Evolutionary conservation across 2,329 filamentous ascomycete genomes (phyloP).

Genomic region (Claviceps sp.): DNA sequence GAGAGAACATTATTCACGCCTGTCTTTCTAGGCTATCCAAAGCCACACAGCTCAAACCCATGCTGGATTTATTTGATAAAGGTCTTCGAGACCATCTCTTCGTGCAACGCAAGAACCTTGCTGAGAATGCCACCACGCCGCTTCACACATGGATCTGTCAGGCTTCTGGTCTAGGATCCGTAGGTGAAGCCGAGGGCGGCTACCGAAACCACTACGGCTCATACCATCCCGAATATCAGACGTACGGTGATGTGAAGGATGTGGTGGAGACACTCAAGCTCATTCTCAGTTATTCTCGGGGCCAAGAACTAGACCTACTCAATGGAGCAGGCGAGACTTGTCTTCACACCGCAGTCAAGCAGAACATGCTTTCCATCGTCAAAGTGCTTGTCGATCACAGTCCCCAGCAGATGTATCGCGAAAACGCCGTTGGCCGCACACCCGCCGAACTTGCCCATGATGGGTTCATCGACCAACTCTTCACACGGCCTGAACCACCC

Average conservation of each 20-base stretch:
- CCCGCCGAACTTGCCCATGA: slow-evolving; percentile 55
- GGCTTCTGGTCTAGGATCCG: slow-evolving; percentile 10
- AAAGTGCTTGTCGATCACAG: slow-evolving; percentile 38
- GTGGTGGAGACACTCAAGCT: slow-evolving; percentile 30
- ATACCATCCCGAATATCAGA: slow-evolving; percentile 2
- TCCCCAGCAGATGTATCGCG: slow-evolving; percentile 49
- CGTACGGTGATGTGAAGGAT: slow-evolving; percentile 17
- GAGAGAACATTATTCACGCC: slow-evolving; percentile 57
- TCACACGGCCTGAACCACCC: slow-evolving; percentile 8
- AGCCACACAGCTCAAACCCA: slow-evolving; percentile 22
- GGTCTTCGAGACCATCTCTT: slow-evolving; percentile 44
- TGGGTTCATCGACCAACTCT: slow-evolving; percentile 29
- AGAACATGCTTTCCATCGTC: slow-evolving; percentile 21
- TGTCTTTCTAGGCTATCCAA: slow-evolving; percentile 24
- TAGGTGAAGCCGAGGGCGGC: slow-evolving; percentile 5
- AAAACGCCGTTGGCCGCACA: slow-evolving; percentile 66
- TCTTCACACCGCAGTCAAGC: slow-evolving; percentile 42
- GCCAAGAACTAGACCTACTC: slow-evolving; percentile 41
- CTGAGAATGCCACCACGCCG: slow-evolving; percentile 45
- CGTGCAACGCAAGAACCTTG: slow-evolving; percentile 39
- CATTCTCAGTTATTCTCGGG: slow-evolving; percentile 42
- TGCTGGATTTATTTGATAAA: slow-evolving; percentile 46
- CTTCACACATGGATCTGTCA: slow-evolving; percentile 44
- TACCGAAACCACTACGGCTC: slow-evolving; percentile 3
- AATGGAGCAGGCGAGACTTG: slow-evolving; percentile 53